A percentile compares a stretch with the other conserved stretches of the same genome.
Evolutionary conservation across 805 yeast genomes (phyloP).

Genomic region (Candida chauliodis): DNA sequence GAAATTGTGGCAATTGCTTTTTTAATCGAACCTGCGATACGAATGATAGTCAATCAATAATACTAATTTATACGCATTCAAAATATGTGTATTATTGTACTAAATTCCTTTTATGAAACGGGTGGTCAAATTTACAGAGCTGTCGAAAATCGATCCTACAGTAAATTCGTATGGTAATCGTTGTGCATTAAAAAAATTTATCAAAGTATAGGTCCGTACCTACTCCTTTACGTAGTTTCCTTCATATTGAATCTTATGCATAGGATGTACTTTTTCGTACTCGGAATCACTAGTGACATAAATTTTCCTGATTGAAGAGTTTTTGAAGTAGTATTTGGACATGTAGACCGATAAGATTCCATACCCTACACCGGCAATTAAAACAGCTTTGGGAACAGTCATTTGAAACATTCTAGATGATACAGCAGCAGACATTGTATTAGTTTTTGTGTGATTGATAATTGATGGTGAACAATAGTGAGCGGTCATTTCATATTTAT

Average conservation of each 20-base stretch:
- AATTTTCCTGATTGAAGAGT: slow-evolving; percentile 27
- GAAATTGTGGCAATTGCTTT: too few relatives aligned
- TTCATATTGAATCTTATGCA: slow-evolving; percentile 10
- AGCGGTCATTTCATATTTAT: too few relatives aligned
- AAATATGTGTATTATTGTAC: too few relatives aligned
- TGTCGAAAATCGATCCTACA: too few relatives aligned
- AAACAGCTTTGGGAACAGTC: slow-evolving; percentile 20
- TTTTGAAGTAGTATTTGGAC: slow-evolving; percentile 27
- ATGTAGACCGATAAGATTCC: slow-evolving; percentile 32
- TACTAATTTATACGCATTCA: too few relatives aligned
- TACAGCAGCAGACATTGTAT: slow-evolving; percentile 4
- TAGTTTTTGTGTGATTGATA: not conserved
- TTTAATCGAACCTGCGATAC: too few relatives aligned
- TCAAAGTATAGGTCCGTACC: too few relatives aligned
- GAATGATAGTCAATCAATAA: too few relatives aligned
- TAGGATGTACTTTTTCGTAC: slow-evolving; percentile 20
- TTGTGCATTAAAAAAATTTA: too few relatives aligned
- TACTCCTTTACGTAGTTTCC: slow-evolving; percentile 6
- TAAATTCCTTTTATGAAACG: too few relatives aligned
- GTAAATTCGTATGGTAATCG: too few relatives aligned
- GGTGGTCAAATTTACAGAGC: too few relatives aligned
- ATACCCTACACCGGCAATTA: slow-evolving; percentile 30
- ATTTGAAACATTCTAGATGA: slow-evolving; percentile 5
- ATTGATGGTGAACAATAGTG: not conserved
- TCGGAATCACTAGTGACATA: slow-evolving; percentile 27